Evolutionary conservation across 176 grass and related monocot species (phyloP).

Genomic region (Alopecurus myosuroides): DNA sequence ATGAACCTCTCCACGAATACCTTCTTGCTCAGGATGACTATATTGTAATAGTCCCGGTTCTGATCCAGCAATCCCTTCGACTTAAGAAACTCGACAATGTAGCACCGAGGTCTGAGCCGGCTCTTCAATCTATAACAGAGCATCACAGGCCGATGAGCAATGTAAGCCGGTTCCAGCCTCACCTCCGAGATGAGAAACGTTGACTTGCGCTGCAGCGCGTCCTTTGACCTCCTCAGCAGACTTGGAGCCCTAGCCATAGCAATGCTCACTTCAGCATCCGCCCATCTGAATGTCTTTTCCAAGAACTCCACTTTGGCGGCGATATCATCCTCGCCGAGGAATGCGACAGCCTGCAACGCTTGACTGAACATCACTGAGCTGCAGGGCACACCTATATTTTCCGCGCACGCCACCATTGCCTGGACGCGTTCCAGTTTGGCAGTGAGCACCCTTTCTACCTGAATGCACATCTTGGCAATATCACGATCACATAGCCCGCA

Average conservation of each 20-base stretch:
- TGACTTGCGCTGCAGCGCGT: neutral
- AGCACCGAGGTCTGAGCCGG: constrained; percentile 31
- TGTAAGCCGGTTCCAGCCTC: neutral
- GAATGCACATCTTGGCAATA: neutral
- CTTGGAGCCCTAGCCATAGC: neutral
- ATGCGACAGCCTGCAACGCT: neutral
- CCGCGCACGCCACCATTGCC: neutral
- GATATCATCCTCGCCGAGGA: neutral
- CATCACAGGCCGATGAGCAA: neutral
- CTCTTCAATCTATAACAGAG: constrained; percentile 17
- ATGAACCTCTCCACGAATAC: too few relatives aligned
- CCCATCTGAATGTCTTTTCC: neutral
- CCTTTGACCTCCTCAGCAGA: neutral
- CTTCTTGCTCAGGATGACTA: too few relatives aligned
- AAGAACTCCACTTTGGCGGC: neutral
- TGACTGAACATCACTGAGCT: neutral
- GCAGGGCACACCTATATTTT: neutral
- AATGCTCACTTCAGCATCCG: neutral
- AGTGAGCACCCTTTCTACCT: neutral
- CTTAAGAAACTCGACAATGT: neutral
- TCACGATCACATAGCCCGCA: neutral
- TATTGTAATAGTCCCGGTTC: too few relatives aligned
- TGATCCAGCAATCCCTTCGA: neutral
- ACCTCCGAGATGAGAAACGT: neutral
- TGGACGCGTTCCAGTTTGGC: neutral